Base-by-base conservation (phyloP, 2,329 filamentous ascomycete species). In the Stemphylium beticola region DNA sequence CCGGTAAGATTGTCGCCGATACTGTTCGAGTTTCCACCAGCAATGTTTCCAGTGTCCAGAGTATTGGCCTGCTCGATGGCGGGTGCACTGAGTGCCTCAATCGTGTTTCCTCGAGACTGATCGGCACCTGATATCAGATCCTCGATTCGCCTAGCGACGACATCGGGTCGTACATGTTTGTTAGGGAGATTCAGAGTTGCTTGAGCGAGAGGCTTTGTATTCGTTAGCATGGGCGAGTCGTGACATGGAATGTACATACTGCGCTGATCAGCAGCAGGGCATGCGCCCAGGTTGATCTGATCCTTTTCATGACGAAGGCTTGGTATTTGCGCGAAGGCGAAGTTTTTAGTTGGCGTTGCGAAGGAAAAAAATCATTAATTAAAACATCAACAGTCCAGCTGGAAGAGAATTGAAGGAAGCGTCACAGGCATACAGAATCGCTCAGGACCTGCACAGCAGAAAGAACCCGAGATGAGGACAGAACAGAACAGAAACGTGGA, bases 301-400 rank as follows among this genome's bases (percentile, higher is more conserved):
- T 66, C 45, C 61, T 71, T 59, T 66, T 68, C 73, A 75, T 75
- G 14, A 33, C 66, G 57, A 37, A 26, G 48, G 22, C 34, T 43
- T 43, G 32, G 42, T 44, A 38, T 33, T 2, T 14, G 34, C 38
- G 18, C 3, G 34, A 32, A 26, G 17, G 12, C 1, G 18, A 33
- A 10, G 31, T 34, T 7, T 45, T 20, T 20, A 48, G 41, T 14
- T 31, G 18, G 20, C 14, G 38, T 38, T 15, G 18, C 15, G 48
- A 32, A 49, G 51, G 37, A 37, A 44, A 51, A 49, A 33, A 45
- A 45, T 36, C 62, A 73, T 68, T 70, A 70, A 63, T 72, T 65
- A 72, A 60, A 63, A 68, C 54, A 64, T 67, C 45, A 67, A 70
- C 72, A 75, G 72, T 58, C 63, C 72, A 72, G 72, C 72, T 75